These are phyloP conservation scores for Sphagnum tenellum DNA, from an alignment of 225 moss, liverwort and hornwort species.

Conservation along the genomic window DNA sequence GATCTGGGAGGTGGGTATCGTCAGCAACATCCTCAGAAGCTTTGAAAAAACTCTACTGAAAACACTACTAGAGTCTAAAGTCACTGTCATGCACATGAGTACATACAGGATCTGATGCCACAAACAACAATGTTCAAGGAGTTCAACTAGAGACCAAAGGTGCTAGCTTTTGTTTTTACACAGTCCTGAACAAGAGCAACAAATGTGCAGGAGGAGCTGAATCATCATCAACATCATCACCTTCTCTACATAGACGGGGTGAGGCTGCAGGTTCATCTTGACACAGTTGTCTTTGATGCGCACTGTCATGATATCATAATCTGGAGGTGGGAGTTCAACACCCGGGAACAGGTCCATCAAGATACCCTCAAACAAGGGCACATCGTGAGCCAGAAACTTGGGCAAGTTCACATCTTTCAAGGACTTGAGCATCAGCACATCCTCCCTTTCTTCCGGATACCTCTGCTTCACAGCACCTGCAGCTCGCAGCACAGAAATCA, in stretches of 20 bases:
- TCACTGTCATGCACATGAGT: too few species aligned
- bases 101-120: background rate
- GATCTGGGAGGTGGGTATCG: background rate
- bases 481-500: constrained; percentile 70
- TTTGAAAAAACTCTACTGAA: background rate
- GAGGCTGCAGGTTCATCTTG: constrained; percentile 57
- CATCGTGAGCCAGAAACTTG: constrained; percentile 66
- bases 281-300: constrained; percentile 40
- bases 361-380: constrained; percentile 61
- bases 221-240: constrained; percentile 9
- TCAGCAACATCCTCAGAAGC: background rate
- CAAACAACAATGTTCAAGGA: background rate
- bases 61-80: background rate
- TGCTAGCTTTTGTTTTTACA: background rate
- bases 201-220: background rate
- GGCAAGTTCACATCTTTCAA: constrained; percentile 58
- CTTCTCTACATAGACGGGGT: constrained; percentile 51
- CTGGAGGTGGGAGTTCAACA: constrained; percentile 37
- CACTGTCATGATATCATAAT: constrained; percentile 45
- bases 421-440: constrained; percentile 59
- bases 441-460: constrained; percentile 49
- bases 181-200: background rate
- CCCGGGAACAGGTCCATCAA: constrained; percentile 62
- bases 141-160: background rate
- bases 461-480: constrained; percentile 62